Base-by-base conservation (phyloP, 495 filamentous ascomycete genomes). In the Tirmania nivea region DNA sequence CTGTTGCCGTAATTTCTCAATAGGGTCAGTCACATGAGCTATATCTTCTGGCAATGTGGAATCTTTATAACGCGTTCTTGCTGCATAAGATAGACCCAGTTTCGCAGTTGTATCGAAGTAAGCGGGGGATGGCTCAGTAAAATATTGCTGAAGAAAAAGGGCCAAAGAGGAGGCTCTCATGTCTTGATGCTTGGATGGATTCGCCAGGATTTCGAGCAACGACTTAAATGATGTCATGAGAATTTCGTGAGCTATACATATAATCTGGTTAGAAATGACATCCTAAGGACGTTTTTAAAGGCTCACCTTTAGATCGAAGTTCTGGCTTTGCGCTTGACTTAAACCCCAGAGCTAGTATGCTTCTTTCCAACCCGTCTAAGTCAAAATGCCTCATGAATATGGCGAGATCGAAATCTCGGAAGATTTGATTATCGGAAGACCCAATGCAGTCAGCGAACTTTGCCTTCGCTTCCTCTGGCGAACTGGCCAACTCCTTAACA, bases 361-460 rank as follows among this genome's bases (percentile, higher is more conserved):
- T 82, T 71, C 92, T 93, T 60, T 86, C 74, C 14, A 94, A 61
- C 9, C 86, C 78, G 66, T 94, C 85, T 35, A 99, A 73, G 56
- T 86, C 82, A 71, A 96, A 95, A 63, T 94, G 86, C 52, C 87
- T 82, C 71, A 94, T 75, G 60, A 99, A 96, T 5, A 79, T 84
- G 4, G 84, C 82, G 10, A 96, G 73, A 62, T 96, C 88, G 58
- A 96, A 94, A 62, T 96, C 87, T 47, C 83, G 79, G 67, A 94
- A 94, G 31, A 94, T 77, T 58, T 95, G 86, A 54, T 86, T 86
- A 57, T 70, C 73, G 16, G 80, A 80, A 1, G 78, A 78, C 65
- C 94, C 87, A 57, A 99, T 81, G 14, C 86, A 83, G 65, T 95
- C 86, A 53, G 88, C 87, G 59, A 99, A 92, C 62, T 84, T 89